Conservation (phyloP, 768 basidiomycete species). For the Naganishia randhawae region DNA sequence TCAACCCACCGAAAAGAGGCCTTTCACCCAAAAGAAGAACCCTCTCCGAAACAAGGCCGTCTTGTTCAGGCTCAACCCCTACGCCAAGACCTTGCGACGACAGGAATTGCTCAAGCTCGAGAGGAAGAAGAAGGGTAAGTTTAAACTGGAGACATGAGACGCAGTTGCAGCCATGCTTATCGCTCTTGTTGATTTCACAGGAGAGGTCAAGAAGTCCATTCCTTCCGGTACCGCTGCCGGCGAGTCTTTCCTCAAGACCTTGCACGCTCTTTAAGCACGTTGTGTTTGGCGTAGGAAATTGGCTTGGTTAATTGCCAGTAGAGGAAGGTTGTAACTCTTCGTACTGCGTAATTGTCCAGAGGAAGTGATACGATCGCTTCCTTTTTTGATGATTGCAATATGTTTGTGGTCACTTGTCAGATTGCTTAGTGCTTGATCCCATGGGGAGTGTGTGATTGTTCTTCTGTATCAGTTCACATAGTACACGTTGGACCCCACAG, state of each 20-base stretch:
- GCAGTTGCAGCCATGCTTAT: not conserved
- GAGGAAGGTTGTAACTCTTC: conserved; percentile 4
- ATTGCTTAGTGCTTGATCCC: not conserved
- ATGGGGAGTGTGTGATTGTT: not conserved
- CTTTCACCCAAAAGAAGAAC: conserved; percentile 99
- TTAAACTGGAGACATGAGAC: not conserved
- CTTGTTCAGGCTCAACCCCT: conserved; percentile 96
- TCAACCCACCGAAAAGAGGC: conserved; percentile 78
- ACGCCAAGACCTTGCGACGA: conserved; percentile 87
- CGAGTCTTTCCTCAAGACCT: conserved; percentile 75
- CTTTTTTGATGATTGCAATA: not conserved
- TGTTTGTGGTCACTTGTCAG: not conserved
- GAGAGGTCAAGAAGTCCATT: conserved; percentile 62
- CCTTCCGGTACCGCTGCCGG: conserved; percentile 60
- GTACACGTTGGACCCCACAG: too few relatives aligned
- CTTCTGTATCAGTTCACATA: too few relatives aligned
- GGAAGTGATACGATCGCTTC: conserved; percentile 18
- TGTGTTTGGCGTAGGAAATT: conserved; percentile 20
- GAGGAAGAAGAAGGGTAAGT: conserved; percentile 41
- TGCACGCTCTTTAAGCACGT: conserved; percentile 71
- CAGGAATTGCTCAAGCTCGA: conserved; percentile 63
- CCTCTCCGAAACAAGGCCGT: conserved; percentile 88
- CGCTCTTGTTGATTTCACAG: conserved; percentile 34
- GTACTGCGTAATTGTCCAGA: not conserved
- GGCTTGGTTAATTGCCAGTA: conserved; percentile 1